Base-by-base conservation (phyloP, 441 rosid genomes). In the Biscutella auriculata region DNA sequence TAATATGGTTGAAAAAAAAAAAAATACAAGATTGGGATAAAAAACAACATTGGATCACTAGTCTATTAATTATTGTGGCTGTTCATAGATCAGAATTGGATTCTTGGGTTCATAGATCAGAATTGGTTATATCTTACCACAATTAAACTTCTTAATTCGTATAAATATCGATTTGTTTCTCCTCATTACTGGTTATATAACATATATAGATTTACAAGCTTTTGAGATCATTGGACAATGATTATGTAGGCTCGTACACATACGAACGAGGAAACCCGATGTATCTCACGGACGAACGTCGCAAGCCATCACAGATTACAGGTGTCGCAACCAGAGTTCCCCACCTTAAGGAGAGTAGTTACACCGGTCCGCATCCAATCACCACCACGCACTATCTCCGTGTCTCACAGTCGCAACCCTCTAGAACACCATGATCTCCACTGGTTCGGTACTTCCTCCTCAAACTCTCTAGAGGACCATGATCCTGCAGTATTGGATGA, bases 231-330 rank as follows among this genome's bases (percentile, higher is more conserved):
- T 19, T 19, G 23, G 23, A 19, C 23, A 19, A 19, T 19, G 23
- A 19, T 19, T 4, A 19, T 1, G 23, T 4, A 19, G 23, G 23
- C 23, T 19, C n/a, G n/a, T n/a, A 19, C 15, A 15, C 23, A 29
- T 15, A 92, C 56, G 83, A 79, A 60, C 28, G 57, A 14, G 98
- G 96, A 4, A 85, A 84, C 53, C 84, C 73, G 0, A 44, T 88
- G 45, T 70, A 54, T 48, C 79, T 84, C 1, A 82, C 91, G 0
- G 98, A 85, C 60, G 66, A 79, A 45, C 62, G 30, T 0, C 94
- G 98, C 1, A 72, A 79, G 61, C 81, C 94, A 4, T 57, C 88
- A 47, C 72, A 77, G 29, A 55, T 88, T 44, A 66, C 65, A 8
- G 96, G 93, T 8, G 61, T 84, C 4, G 93, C 91, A 45, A 57